Percentiles rank a stretch among this genome's conserved stretches.
phyloP scores from a whole-genome alignment of 2,329 filamentous ascomycete genomes.

The Delphinella strobiligena region DNA sequence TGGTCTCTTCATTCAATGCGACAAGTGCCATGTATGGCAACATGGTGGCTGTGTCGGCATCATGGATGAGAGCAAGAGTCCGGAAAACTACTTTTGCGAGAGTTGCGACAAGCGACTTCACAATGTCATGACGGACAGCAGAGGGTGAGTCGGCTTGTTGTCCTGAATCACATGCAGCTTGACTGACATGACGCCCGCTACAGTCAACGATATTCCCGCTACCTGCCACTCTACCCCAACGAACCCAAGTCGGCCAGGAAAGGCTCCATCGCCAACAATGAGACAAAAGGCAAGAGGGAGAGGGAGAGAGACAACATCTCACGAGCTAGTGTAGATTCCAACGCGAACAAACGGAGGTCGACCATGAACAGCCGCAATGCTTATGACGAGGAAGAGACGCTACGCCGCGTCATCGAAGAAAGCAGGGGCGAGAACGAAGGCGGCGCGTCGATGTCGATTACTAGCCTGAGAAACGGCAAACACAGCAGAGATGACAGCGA shows the following conservation, averaged over 20 bases:
- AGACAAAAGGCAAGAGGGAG: conserved; percentile 35
- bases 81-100: conserved; percentile 97
- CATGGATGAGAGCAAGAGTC: conserved; percentile 82
- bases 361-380: conserved; percentile 97
- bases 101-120: conserved; percentile 86
- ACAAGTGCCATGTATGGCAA: conserved; percentile 96
- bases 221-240: conserved; percentile 44
- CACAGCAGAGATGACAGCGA: conserved; percentile 77
- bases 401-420: conserved; percentile 83
- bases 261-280: conserved; percentile 48
- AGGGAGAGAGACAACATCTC: conserved; percentile 42
- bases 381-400: conserved; percentile 86
- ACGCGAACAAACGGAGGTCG: conserved; percentile 70
- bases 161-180: background rate
- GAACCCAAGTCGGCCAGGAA: conserved; percentile 51
- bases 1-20: conserved; percentile 95
- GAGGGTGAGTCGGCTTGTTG: conserved; percentile 58
- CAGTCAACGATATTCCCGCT: conserved; percentile 52
- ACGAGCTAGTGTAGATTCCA: conserved; percentile 39
- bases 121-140: conserved; percentile 64
- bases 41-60: conserved; percentile 96
- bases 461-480: conserved; percentile 57
- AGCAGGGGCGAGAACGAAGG: conserved; percentile 73
- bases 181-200: background rate
- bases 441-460: conserved; percentile 41